A percentile compares a stretch with the other conserved stretches of the same genome.
These are phyloP conservation scores for Artemisia tridentata DNA, from an alignment of 129 eudicot genomes.

Conservation along the genomic window DNA sequence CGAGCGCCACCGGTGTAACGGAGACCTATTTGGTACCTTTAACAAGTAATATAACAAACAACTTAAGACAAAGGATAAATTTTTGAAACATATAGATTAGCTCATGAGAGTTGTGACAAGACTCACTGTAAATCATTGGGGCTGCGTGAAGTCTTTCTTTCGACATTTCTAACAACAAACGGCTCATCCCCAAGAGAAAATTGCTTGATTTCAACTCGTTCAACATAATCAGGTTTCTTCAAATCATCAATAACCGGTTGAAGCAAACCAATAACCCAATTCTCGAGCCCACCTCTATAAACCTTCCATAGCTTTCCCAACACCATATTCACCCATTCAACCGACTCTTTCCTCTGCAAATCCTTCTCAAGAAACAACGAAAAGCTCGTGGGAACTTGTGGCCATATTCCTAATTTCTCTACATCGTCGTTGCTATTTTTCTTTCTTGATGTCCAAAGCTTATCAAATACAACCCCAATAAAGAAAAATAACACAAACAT, in stretches of 20 bases:
- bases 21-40: slow-evolving; percentile 89
- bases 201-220: slow-evolving; percentile 86
- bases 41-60: slow-evolving; percentile 19
- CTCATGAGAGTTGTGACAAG: background rate
- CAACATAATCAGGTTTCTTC: slow-evolving; percentile 78
- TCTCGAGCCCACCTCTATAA: slow-evolving; percentile 75
- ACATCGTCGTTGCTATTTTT: slow-evolving; percentile 29
- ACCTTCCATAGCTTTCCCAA: slow-evolving; percentile 93
- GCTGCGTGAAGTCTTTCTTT: slow-evolving; percentile 79
- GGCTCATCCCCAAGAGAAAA: slow-evolving; percentile 94
- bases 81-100: background rate
- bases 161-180: slow-evolving; percentile 79
- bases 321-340: slow-evolving; percentile 98
- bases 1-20: slow-evolving; percentile 97
- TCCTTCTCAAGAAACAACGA: slow-evolving; percentile 75
- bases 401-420: slow-evolving; percentile 45
- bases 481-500: slow-evolving; percentile 75
- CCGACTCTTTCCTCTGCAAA: slow-evolving; percentile 90
- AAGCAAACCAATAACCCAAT: slow-evolving; percentile 71
- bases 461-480: slow-evolving; percentile 79
- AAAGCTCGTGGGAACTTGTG: slow-evolving; percentile 59
- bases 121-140: slow-evolving; percentile 87
- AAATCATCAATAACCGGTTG: slow-evolving; percentile 88
- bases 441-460: slow-evolving; percentile 69
- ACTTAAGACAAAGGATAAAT: background rate